Base-by-base conservation (phyloP, 2,329 filamentous ascomycete genomes). In the Hypoxylon sp. region DNA sequence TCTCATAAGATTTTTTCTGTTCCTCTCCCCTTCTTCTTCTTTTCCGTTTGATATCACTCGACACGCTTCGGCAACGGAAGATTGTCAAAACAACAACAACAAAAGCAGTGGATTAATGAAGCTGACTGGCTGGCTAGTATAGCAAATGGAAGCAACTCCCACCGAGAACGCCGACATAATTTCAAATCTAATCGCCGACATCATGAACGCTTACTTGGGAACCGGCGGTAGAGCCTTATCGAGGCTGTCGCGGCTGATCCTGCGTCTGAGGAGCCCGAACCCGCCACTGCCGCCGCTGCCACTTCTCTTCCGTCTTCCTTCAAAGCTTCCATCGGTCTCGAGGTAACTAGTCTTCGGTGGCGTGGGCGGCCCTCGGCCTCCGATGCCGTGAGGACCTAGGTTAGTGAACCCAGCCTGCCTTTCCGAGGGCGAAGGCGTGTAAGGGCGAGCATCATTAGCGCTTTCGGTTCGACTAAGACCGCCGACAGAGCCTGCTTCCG, bases 401-500 rank as follows among this genome's bases (percentile, higher is more conserved):
- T 68, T 56, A 49, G 69, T 67, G 62, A 73, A 64, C 17, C 69
- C 61, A 64, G 73, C 54, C 57, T 70, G 30, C 60, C 63, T 51
- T 35, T 69, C 71, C 30, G 61, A 67, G n/a, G 53, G 61, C 12
- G 63, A 67, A 32, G 65, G 73, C 37, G 67, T 75, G 38, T 70
- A 64, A 12, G 66, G 70, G 29, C 67, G 60, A 20, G 64, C 53
- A 41, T 61, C 66, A 45, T 52, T 66, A 7, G 60, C 54, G 12
- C 66, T 70, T 52, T 80, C 82, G 50, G 75, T 73, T 15, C 77
- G 78, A 64, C 82, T 83, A 44, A 79, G 79, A 20, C 79, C 82
- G 1, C 84, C 83, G 16, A 84, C 79, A 52, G 87, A 90, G 5
- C 79, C 82, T 7, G 79, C 86, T 70, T 97, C 93, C 4, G 85